These are phyloP conservation scores for Entomortierella lignicola DNA, from an alignment of 192 early-diverging fungal species.

Conservation along the genomic window DNA sequence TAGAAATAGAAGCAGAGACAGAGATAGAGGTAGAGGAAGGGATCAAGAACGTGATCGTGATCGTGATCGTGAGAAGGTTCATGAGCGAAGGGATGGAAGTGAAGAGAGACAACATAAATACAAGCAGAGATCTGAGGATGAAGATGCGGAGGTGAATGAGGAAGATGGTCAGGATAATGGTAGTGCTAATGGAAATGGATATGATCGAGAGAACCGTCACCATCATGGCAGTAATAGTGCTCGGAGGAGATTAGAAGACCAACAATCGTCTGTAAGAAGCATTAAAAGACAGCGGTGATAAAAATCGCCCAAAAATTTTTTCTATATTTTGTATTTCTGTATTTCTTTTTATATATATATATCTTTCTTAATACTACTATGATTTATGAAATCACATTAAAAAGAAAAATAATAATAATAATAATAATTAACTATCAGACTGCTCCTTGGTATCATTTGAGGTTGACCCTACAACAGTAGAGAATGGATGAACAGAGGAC, in stretches of 20 bases:
- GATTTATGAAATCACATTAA: no score
- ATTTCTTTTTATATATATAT: background rate
- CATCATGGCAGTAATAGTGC: background rate
- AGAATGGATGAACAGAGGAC: slow-evolving; percentile 14
- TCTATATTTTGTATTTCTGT: background rate
- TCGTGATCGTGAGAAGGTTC: no score
- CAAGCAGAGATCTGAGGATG: slow-evolving; percentile 5
- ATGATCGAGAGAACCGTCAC: slow-evolving; percentile 13
- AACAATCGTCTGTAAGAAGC: slow-evolving; percentile 3
- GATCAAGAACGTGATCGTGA: slow-evolving; percentile 12
- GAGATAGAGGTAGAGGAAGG: slow-evolving; percentile 1
- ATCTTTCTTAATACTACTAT: no score
- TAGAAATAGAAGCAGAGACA: background rate
- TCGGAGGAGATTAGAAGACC: slow-evolving; percentile 20
- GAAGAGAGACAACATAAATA: slow-evolving; percentile 7
- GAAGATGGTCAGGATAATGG: slow-evolving; percentile 9
- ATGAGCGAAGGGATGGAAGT: background rate
- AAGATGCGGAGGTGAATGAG: background rate
- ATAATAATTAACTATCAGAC: slow-evolving; percentile 11
- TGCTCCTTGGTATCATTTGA: slow-evolving; percentile 21
- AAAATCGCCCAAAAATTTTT: slow-evolving; percentile 5
- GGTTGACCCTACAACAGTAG: background rate
- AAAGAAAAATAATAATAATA: no score
- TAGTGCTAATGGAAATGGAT: slow-evolving; percentile 12
- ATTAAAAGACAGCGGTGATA: slow-evolving; percentile 33